Evolutionary conservation across 2,329 filamentous ascomycete genomes (phyloP).

Genomic region (Ophiostoma sp.): DNA sequence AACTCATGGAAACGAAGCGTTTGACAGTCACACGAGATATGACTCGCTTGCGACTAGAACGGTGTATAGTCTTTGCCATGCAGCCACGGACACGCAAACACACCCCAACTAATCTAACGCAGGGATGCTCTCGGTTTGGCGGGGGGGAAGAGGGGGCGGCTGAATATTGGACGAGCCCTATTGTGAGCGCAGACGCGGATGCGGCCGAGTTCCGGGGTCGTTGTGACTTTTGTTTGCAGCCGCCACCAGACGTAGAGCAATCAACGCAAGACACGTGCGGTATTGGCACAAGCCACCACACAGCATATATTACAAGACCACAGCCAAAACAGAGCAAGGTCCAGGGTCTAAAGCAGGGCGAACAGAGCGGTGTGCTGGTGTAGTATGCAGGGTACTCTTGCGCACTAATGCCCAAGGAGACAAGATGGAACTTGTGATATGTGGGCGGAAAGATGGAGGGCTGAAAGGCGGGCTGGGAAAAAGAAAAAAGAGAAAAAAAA

Average conservation of each 20-base stretch:
- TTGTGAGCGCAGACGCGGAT: not conserved
- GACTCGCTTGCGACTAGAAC: conserved; percentile 1
- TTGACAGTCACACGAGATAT: not conserved
- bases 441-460: not conserved
- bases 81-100: not conserved
- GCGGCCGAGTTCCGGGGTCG: not conserved
- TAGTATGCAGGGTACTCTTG: not conserved
- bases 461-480: not conserved
- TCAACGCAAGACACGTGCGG: not conserved
- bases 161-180: not conserved
- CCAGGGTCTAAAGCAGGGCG: not conserved
- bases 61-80: not conserved
- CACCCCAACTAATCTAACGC: not conserved
- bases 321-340: not conserved
- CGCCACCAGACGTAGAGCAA: not conserved
- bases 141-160: conserved; percentile 2
- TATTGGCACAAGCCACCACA: not conserved
- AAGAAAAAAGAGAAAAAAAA: not conserved
- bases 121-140: not conserved
- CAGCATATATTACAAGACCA: not conserved
- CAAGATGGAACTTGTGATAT: not conserved
- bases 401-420: not conserved
- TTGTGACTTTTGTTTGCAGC: not conserved
- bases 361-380: not conserved
- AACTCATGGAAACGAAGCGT: not conserved